Percentiles rank a stretch among this genome's conserved stretches.
phyloP scores from a whole-genome alignment of 495 filamentous ascomycete species.

The Corynascus novoguineensis region DNA sequence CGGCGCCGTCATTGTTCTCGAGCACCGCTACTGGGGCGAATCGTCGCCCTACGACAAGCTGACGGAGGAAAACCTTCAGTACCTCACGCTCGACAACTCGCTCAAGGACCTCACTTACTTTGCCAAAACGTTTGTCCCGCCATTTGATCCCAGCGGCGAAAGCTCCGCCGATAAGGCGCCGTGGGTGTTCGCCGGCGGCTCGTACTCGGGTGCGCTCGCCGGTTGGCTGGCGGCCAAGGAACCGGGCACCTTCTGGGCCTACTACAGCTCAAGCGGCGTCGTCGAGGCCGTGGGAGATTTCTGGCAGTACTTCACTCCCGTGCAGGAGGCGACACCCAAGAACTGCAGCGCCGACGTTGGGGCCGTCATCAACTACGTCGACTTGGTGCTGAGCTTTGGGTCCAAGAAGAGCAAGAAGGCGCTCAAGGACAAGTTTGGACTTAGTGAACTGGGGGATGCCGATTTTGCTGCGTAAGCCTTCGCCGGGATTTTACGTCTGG shows the following conservation, averaged over 20 bases:
- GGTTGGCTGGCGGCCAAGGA: conserved; percentile 56
- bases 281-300: conserved; percentile 60
- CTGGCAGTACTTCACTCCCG: conserved; percentile 63
- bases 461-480: conserved; percentile 53
- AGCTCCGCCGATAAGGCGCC: conserved; percentile 52
- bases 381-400: conserved; percentile 42
- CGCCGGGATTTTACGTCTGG: no score
- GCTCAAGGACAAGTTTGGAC: conserved; percentile 55
- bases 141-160: conserved; percentile 50
- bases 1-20: conserved; percentile 52
- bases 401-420: conserved; percentile 38
- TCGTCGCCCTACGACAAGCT: conserved; percentile 55
- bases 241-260: conserved; percentile 64
- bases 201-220: conserved; percentile 59
- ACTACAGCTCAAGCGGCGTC: conserved; percentile 57
- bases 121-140: conserved; percentile 51
- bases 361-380: conserved; percentile 53
- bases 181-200: conserved; percentile 60
- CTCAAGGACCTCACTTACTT: conserved; percentile 60
- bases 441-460: conserved; percentile 48
- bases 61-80: conserved; percentile 52
- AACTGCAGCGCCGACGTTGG: conserved; percentile 59
- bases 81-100: conserved; percentile 58
- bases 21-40: conserved; percentile 59
- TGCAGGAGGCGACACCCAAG: conserved; percentile 54